Evolutionary conservation across 768 basidiomycete genomes (phyloP), one percentile per base, ranked within the genome.

Genomic region (Candolleomyces efflorescens): DNA sequence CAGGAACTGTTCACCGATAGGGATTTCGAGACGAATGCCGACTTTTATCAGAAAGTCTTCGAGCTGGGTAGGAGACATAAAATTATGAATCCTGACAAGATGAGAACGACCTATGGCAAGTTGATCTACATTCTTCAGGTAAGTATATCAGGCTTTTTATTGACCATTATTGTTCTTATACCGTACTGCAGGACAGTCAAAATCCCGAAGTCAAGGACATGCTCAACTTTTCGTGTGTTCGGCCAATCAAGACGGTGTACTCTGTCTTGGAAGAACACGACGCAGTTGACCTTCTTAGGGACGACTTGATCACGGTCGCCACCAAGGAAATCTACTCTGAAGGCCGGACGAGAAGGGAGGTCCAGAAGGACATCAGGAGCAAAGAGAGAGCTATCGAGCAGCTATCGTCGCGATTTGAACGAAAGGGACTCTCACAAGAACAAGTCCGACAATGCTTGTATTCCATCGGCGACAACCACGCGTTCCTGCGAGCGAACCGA

Each of bases 31-130:
- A 78, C 82, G 13, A 94, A 94, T 64, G 83, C 82, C 17, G 83
- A 86, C 7, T 94, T 93, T 66, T 94, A 87, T 65, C 89, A 91
- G 64, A 71, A 77, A 13, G 78, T 92, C 23, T 93, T 93, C 61
- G 91, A 93, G 71, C 79, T 93, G 22, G 90, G 92, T 18, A 77
- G 90, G 51, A 79, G 91, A 58, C 89, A 92, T 67, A 93, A 93
- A 69, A 93, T 94, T 66, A 92, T 90, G 89, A 94, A 93, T 64
- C 92, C 92, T 0, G 92, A 93, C 67, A 92, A 92, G 64, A 92
- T 93, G 91, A 81, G 92, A 23, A 85, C 88, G 26, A 93, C 89
- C 7, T 94, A 94, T 60, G 92, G 92, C 10, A 93, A 93, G 66
- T 73, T 93, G 59, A 85, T 92, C 36, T 93, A 92, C 69, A 73